phyloP scores from a whole-genome alignment of 257 asterid genomes.

The Paraleonurus japonicus region DNA sequence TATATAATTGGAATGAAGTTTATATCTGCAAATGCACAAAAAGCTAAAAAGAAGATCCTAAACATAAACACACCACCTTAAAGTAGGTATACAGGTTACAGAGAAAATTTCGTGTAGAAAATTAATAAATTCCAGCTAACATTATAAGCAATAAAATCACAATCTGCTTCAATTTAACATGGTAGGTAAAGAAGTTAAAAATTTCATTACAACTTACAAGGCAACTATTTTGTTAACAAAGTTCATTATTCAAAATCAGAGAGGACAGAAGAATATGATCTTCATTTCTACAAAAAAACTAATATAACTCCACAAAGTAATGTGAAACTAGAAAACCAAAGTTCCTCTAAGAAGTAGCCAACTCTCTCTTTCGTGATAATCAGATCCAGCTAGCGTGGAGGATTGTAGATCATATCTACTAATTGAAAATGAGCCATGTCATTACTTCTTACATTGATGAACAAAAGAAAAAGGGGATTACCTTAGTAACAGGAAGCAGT shows the following conservation, averaged over 20 bases:
- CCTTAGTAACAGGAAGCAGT: slow-evolving; percentile 95
- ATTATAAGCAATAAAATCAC: slow-evolving; percentile 7
- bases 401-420: slow-evolving; percentile 4
- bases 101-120: background rate
- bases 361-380: background rate
- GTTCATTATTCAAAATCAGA: background rate
- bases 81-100: slow-evolving; percentile 10
- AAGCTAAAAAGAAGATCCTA: background rate
- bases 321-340: background rate
- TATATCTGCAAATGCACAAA: background rate
- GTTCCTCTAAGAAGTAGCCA: background rate
- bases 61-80: background rate
- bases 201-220: background rate
- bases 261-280: background rate
- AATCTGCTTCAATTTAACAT: background rate
- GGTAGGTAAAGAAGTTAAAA: background rate
- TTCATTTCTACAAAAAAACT: background rate
- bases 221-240: slow-evolving; percentile 8
- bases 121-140: background rate
- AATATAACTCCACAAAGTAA: slow-evolving; percentile 1
- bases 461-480: slow-evolving; percentile 31
- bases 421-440: slow-evolving; percentile 1
- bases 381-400: background rate
- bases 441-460: slow-evolving; percentile 10
- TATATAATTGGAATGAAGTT: background rate